Evolutionary conservation across 2,329 filamentous ascomycete species (phyloP).

Genomic region (Claviceps sp.): DNA sequence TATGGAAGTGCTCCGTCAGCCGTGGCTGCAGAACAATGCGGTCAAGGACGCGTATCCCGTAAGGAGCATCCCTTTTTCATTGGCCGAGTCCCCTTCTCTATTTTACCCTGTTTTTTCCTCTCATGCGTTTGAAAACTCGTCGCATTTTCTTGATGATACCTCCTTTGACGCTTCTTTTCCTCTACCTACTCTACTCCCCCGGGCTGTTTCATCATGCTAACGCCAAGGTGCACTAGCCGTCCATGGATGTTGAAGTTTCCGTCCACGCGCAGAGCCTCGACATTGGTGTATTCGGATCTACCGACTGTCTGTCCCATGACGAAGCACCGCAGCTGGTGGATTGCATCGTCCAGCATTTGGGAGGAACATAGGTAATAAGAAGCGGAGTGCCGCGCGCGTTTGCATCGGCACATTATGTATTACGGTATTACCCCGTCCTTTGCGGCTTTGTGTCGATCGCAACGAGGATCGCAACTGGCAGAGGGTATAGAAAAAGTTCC

Average conservation of each 20-base stretch:
- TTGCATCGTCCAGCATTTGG: conserved; percentile 12
- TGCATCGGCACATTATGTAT: too few species aligned
- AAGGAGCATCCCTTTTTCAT: conserved; percentile 7
- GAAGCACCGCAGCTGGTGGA: conserved; percentile 15
- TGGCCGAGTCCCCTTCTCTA: neutral
- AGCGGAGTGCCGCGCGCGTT: neutral
- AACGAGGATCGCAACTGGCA: too few species aligned
- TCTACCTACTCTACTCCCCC: conserved; percentile 1
- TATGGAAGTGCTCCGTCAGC: conserved; percentile 2
- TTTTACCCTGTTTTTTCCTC: neutral
- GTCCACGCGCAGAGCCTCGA: conserved; percentile 19
- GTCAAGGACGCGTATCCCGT: conserved; percentile 17
- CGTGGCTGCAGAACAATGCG: conserved; percentile 11
- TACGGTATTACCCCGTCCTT: too few species aligned
- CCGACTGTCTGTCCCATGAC: conserved; percentile 12
- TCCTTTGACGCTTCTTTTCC: neutral
- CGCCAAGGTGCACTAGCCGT: conserved; percentile 15
- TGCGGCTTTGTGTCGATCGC: too few species aligned
- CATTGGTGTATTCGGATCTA: conserved; percentile 28
- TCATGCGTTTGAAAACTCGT: too few species aligned
- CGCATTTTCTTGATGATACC: too few species aligned
- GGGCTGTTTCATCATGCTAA: neutral
- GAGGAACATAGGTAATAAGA: too few species aligned
- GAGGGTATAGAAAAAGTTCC: too few species aligned
- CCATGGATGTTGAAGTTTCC: conserved; percentile 28